Evolutionary conservation across 768 basidiomycete genomes (phyloP), one percentile per base, ranked within the genome.

Genomic region (Lactifluus volemus): DNA sequence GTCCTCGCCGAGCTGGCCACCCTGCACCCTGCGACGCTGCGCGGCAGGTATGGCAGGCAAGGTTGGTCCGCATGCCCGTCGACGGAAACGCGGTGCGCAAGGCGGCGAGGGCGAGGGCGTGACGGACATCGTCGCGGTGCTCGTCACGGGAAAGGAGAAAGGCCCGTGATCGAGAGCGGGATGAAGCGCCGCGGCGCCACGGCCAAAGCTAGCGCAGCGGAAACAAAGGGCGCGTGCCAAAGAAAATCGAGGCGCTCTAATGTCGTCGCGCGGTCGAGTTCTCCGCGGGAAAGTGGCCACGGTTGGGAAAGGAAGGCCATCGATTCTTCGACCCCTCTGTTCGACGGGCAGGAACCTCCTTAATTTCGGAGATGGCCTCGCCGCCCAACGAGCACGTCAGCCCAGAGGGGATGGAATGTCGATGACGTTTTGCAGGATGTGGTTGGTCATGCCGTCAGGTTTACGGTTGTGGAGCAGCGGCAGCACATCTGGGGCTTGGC

Each of bases 121-220:
- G 29, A 90, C 89, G 17, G 90, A 96, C 70, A 92, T 95, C 60
- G 93, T 94, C 6, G 91, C 94, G 9, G 84, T 90, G 50, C 78
- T 96, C 48, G 89, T 92, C 36, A 89, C 91, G 8, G 93, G 93
- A n/a, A 89, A 88, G 69, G 93, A 94, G 73, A 84, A 86, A 65
- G 89, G n/a, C n/a, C 91, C 0, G 83, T 94, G 36, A 93, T 95
- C 62, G 91, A 93, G 71, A 84, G 83, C 63, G 87, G 84, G 21
- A 86, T 85, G 76, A 91, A 88, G 74, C 88, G 86, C 70, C 86
- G 85, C 65, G 80, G n/a, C 81, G 29, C n/a, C n/a, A 85, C 78
- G 8, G 83, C 81, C 34, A 88, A 84, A 64, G 86, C 84, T 29
- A 82, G 83, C 51, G 90, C n/a, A n/a, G n/a, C n/a, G n/a, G n/a